phyloP scores from a whole-genome alignment of 495 filamentous ascomycete genomes.

The Aspergillus incahuasiensis region DNA sequence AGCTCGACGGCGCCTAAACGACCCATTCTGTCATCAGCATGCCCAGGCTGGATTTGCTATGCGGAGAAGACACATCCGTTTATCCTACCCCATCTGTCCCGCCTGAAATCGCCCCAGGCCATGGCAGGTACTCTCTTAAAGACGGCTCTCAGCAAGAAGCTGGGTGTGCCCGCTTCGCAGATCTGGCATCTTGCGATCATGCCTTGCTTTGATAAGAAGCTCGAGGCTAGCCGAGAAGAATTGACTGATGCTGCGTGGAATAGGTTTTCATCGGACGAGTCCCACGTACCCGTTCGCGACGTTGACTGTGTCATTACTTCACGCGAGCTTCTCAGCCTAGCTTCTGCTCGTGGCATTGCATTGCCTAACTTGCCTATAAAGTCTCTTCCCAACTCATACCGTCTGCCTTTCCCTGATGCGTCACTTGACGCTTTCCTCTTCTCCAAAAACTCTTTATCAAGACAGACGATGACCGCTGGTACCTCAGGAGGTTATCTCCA shows the following conservation, averaged over 20 bases:
- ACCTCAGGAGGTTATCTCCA: constrained; percentile 87
- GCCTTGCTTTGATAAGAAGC: constrained; percentile 99
- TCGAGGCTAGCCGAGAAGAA: constrained; percentile 90
- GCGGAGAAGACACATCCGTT: constrained; percentile 96
- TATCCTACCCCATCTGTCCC: constrained; percentile 84
- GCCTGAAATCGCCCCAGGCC: constrained; percentile 90
- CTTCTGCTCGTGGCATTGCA: constrained; percentile 67
- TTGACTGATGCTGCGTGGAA: constrained; percentile 78
- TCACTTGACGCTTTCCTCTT: constrained; percentile 69
- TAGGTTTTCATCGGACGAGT: constrained; percentile 17
- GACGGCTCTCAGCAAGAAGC: constrained; percentile 64
- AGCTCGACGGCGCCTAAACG: constrained; percentile 41
- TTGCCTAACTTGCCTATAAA: constrained; percentile 64
- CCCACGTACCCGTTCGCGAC: constrained; percentile 63
- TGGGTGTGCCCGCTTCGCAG: constrained; percentile 66
- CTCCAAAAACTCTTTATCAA: constrained; percentile 17
- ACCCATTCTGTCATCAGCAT: constrained; percentile 84
- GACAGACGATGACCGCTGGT: constrained; percentile 47
- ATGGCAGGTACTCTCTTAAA: constrained; percentile 86
- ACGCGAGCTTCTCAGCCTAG: constrained; percentile 84
- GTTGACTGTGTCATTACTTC: constrained; percentile 97
- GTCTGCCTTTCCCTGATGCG: constrained; percentile 61
- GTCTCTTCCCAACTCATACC: constrained; percentile 34
- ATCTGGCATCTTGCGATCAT: constrained; percentile 95
- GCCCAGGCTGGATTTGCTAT: constrained; percentile 98